A percentile compares a stretch with the other conserved stretches of the same genome.
Conservation (phyloP, 1,139 yeast genomes). For the Nakaseomyces uthaithaninus region DNA sequence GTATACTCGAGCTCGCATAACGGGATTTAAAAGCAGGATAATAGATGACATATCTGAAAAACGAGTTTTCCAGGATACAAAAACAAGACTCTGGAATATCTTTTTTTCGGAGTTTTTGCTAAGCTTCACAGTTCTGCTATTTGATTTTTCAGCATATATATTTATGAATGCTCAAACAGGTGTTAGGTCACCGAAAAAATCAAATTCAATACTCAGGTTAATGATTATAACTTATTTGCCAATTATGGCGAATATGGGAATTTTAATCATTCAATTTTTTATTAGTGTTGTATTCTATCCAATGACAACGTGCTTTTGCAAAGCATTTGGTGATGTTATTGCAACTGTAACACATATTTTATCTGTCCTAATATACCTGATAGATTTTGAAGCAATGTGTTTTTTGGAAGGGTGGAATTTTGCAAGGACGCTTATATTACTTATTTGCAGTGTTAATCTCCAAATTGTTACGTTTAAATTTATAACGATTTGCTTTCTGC, state of each 20-base stretch:
- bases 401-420: conserved; percentile 58
- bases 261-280: conserved; percentile 39
- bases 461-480: conserved; percentile 49
- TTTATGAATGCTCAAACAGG: conserved; percentile 70
- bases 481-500: conserved; percentile 40
- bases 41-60: conserved; percentile 33
- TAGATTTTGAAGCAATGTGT: conserved; percentile 54
- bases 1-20: conserved; percentile 46
- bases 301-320: conserved; percentile 35
- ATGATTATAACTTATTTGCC: conserved; percentile 48
- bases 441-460: conserved; percentile 46
- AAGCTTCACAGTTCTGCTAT: conserved; percentile 40
- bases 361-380: conserved; percentile 46
- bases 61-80: conserved; percentile 27
- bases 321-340: conserved; percentile 34
- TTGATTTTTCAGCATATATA: conserved; percentile 50
- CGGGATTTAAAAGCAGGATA: conserved; percentile 53
- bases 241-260: conserved; percentile 39
- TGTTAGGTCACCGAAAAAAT: conserved; percentile 39
- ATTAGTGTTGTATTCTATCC: conserved; percentile 46
- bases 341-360: conserved; percentile 46
- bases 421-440: conserved; percentile 47
- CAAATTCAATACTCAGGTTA: conserved; percentile 49
- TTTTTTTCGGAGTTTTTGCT: conserved; percentile 46
- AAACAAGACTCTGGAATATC: conserved; percentile 44